These are phyloP conservation scores for Tylopilus cervinicoccineus DNA, from an alignment of 768 basidiomycete genomes.

Conservation along the genomic window DNA sequence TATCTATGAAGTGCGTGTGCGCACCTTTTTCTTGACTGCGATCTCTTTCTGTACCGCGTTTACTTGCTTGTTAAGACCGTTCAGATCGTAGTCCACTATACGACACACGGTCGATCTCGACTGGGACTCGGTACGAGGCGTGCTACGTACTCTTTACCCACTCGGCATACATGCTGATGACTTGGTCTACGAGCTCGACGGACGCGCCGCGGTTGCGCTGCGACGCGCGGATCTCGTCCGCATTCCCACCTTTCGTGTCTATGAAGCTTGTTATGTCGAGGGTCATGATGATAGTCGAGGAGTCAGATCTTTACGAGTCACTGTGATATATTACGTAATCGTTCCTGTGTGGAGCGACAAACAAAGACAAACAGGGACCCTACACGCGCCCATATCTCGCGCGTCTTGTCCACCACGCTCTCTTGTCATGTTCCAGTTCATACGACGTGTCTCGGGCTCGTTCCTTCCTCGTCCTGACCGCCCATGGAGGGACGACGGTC, in stretches of 20 bases:
- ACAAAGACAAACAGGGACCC: conserved; percentile 22
- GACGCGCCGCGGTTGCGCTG: conserved; percentile 88
- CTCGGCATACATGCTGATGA: conserved; percentile 85
- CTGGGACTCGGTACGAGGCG: background rate
- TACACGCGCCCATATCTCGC: conserved; percentile 6
- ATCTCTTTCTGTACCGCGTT: conserved; percentile 96
- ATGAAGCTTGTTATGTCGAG: conserved; percentile 79
- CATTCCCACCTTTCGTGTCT: conserved; percentile 87
- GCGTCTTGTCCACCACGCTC: conserved; percentile 2
- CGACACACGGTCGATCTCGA: background rate
- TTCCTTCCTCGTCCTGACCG: conserved; percentile 68
- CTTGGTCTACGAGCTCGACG: conserved; percentile 91
- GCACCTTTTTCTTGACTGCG: conserved; percentile 86
- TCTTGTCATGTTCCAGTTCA: conserved; percentile 54
- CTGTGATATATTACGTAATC: conserved; percentile 13
- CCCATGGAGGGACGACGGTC: conserved; percentile 76
- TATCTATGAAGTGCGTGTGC: background rate
- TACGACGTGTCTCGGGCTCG: conserved; percentile 68
- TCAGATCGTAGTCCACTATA: conserved; percentile 84
- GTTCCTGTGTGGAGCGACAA: conserved; percentile 10
- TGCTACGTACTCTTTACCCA: conserved; percentile 86
- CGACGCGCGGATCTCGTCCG: conserved; percentile 85
- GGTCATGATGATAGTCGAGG: conserved; percentile 52
- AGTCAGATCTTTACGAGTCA: background rate
- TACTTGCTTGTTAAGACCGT: conserved; percentile 71